phyloP scores from a whole-genome alignment of 352 stramenopile species.

The Phytophthora litchii region DNA sequence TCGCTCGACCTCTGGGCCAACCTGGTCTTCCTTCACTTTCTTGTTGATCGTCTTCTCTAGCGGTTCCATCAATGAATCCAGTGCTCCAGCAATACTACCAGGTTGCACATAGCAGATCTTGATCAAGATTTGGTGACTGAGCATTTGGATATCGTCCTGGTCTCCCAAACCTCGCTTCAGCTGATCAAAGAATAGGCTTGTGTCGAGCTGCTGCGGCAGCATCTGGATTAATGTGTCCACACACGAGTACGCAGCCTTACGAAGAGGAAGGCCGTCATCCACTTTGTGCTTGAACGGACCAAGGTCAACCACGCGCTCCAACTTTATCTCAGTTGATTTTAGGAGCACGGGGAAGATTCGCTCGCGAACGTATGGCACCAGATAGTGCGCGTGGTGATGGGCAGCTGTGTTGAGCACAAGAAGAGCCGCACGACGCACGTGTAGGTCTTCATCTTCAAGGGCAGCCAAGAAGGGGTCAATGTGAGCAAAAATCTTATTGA shows the following conservation, averaged over 20 bases:
- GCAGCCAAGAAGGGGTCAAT: slow-evolving; percentile 92
- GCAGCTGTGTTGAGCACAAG: slow-evolving; percentile 96
- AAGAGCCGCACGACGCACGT: slow-evolving; percentile 94
- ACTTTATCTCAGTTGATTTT: slow-evolving; percentile 91
- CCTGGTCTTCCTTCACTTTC: slow-evolving; percentile 95
- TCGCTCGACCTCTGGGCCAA: slow-evolving; percentile 95
- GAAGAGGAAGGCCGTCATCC: slow-evolving; percentile 84
- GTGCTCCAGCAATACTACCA: slow-evolving; percentile 79
- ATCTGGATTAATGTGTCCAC: slow-evolving; percentile 96
- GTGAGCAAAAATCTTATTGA: slow-evolving; percentile 61
- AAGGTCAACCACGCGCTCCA: slow-evolving; percentile 97
- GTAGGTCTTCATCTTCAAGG: slow-evolving; percentile 95
- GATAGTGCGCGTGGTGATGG: slow-evolving; percentile 92
- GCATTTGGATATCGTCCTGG: slow-evolving; percentile 97
- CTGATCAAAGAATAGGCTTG: slow-evolving; percentile 93
- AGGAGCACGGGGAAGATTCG: slow-evolving; percentile 93
- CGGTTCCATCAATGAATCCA: slow-evolving; percentile 91
- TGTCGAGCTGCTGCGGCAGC: slow-evolving; percentile 92
- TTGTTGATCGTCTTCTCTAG: slow-evolving; percentile 97
- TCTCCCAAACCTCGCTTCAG: slow-evolving; percentile 91
- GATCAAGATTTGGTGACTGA: slow-evolving; percentile 97
- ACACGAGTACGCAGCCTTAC: slow-evolving; percentile 94
- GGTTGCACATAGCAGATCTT: slow-evolving; percentile 91
- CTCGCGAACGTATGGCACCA: slow-evolving; percentile 81
- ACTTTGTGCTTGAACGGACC: slow-evolving; percentile 99